These are phyloP conservation scores for Teratosphaeria pseudoeucalypti DNA, from an alignment of 2,329 filamentous ascomycete genomes.

Conservation along the genomic window DNA sequence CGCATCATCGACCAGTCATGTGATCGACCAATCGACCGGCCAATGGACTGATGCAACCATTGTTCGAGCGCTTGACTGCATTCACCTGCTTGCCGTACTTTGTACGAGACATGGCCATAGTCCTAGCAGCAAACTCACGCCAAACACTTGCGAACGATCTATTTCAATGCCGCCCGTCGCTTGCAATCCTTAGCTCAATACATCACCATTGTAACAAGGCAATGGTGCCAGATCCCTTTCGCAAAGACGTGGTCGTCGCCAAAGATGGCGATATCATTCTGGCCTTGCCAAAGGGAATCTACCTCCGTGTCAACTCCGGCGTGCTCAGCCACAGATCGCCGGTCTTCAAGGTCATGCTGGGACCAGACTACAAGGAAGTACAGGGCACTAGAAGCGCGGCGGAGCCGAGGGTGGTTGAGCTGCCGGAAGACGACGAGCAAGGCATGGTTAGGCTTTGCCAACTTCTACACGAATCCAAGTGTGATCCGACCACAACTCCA, in stretches of 20 bases:
- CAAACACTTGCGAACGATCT: too few species aligned
- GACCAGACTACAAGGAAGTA: constrained; percentile 1
- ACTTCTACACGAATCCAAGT: background rate
- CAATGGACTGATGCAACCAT: background rate
- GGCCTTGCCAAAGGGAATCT: background rate
- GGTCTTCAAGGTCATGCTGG: constrained; percentile 14
- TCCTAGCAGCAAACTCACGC: background rate
- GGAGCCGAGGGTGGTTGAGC: constrained; percentile 4
- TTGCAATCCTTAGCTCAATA: too few species aligned
- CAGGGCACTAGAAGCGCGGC: background rate
- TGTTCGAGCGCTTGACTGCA: background rate
- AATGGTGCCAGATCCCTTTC: background rate
- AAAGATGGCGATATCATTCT: background rate
- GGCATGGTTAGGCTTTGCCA: background rate
- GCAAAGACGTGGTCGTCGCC: background rate
- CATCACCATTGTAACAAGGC: background rate
- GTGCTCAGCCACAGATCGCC: constrained; percentile 14
- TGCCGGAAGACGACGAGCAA: constrained; percentile 11
- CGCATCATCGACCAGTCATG: too few species aligned
- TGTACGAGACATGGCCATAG: background rate
- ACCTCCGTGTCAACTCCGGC: constrained; percentile 1
- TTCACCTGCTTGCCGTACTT: background rate
- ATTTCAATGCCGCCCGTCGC: too few species aligned
- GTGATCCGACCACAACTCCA: background rate
- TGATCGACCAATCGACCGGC: background rate